Percentiles rank a stretch among this genome's conserved stretches.
Conservation (phyloP, 23 red algal genomes). For the Cyanidiococcus yangmingshanensis region DNA sequence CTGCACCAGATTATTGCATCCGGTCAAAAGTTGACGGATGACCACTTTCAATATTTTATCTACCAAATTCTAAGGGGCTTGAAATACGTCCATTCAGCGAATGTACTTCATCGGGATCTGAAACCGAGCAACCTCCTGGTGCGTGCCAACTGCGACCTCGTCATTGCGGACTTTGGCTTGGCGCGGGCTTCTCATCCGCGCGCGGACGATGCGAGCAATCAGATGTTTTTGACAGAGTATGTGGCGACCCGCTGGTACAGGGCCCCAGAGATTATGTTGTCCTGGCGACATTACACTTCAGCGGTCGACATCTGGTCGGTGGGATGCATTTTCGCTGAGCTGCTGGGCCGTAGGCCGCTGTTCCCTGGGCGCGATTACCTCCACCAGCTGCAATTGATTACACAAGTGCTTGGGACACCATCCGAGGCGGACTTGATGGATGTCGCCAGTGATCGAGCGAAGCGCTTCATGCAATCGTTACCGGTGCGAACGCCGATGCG, state of each 20-base stretch:
- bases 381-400: constrained; percentile 68
- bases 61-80: constrained; percentile 88
- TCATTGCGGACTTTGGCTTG: constrained; percentile 73
- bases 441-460: constrained; percentile 40
- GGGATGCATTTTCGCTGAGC: constrained; percentile 76
- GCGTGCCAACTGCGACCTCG: constrained; percentile 65
- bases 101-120: constrained; percentile 67
- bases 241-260: constrained; percentile 88
- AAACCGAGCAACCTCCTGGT: constrained; percentile 85
- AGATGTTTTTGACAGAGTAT: constrained; percentile 40
- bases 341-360: constrained; percentile 61
- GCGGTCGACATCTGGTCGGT: constrained; percentile 86
- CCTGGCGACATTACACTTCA: constrained; percentile 56
- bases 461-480: constrained; percentile 54
- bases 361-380: constrained; percentile 60
- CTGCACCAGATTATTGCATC: constrained; percentile 70
- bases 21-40: constrained; percentile 42
- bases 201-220: neutral
- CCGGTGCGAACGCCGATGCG: constrained; percentile 24
- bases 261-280: constrained; percentile 69
- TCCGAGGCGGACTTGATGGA: constrained; percentile 40
- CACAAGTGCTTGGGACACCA: constrained; percentile 59
- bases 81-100: constrained; percentile 86
- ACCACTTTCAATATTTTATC: constrained; percentile 74
- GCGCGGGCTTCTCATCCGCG: constrained; percentile 38